Evolutionary conservation across 768 basidiomycete species (phyloP).

Genomic region (Boletus vinaceobasis): DNA sequence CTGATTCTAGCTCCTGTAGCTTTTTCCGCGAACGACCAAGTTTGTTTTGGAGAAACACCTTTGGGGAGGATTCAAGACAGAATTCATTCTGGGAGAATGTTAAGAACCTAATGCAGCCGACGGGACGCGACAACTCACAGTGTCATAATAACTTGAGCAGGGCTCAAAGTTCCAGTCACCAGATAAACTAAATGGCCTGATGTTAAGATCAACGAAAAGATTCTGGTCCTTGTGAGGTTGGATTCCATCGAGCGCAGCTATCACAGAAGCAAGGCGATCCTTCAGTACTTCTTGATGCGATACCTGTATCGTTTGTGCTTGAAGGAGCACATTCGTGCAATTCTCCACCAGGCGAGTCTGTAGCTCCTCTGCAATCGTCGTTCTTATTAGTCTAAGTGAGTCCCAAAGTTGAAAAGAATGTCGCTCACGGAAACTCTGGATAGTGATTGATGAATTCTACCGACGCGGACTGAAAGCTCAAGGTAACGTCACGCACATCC

Average conservation of each 20-base stretch:
- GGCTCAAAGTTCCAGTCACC: slow-evolving; percentile 74
- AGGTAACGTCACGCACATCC: slow-evolving; percentile 49
- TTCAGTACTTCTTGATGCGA: slow-evolving; percentile 60
- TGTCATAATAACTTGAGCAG: slow-evolving; percentile 71
- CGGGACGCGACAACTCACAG: slow-evolving; percentile 40
- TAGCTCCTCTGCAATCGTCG: slow-evolving; percentile 52
- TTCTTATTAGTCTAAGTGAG: neutral
- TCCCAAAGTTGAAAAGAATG: neutral
- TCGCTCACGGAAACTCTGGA: slow-evolving; percentile 64
- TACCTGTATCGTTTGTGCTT: slow-evolving; percentile 57
- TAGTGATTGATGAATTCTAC: slow-evolving; percentile 25
- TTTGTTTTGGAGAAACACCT: slow-evolving; percentile 79
- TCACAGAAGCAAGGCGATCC: slow-evolving; percentile 43
- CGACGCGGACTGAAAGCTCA: slow-evolving; percentile 6
- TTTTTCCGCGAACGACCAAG: slow-evolving; percentile 57
- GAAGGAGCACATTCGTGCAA: slow-evolving; percentile 51
- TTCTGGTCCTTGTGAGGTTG: slow-evolving; percentile 60
- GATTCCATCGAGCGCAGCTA: slow-evolving; percentile 48
- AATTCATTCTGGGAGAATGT: slow-evolving; percentile 37
- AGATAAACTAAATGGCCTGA: slow-evolving; percentile 61
- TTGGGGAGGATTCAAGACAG: slow-evolving; percentile 65
- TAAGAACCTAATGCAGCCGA: neutral
- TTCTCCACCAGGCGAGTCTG: slow-evolving; percentile 60
- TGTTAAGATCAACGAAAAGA: slow-evolving; percentile 70
- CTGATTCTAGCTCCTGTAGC: slow-evolving; percentile 56